Evolutionary conservation across 2,329 filamentous ascomycete species (phyloP), one percentile per base, ranked within the genome.

Genomic region (Volutella citrinella): DNA sequence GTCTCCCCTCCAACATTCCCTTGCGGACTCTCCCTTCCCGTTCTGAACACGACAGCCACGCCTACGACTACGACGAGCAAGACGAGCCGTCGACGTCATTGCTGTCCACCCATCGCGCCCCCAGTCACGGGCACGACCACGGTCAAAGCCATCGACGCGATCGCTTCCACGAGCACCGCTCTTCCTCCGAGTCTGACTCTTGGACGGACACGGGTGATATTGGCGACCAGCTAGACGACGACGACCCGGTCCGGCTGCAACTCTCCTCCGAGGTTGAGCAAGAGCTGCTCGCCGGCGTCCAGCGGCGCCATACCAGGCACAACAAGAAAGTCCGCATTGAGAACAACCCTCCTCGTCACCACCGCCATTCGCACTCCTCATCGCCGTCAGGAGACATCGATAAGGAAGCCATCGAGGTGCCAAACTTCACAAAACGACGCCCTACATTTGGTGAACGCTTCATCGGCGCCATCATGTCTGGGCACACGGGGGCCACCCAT

Each of bases 131-230:
- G 54, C 63, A 65, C 51, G 44, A 46, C 37, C 27, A 59, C 57
- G 59, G 60, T 55, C 57, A 59, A 43, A 77, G 63, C 56, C 62
- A 66, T 50, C 60, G 60, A 58, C 74, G 70, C 49, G 38, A 35
- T 36, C 36, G 27, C 22, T 78, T 76, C 33, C 27, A 30, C 29
- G 36, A 38, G 32, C 38, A 27, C 21, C 16, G 30, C 55, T 75
- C 73, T 54, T 72, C 71, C 54, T 86, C 87, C 63, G 68, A 70
- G 44, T 87, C 82, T 39, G n/a, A n/a, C n/a, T 80, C 86, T 52
- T 96, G 88, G 89, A 90, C 87, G 58, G 89, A 96, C 64, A 95
- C 91, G 27, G 91, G 89, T 57, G 93, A 97, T 65, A 79, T 97
- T 54, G 88, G 87, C 56, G 91, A 96, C 69, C 91, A 94, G 73